Base-by-base conservation (phyloP, 805 yeast genomes). In the Barnettozyma sp. region DNA sequence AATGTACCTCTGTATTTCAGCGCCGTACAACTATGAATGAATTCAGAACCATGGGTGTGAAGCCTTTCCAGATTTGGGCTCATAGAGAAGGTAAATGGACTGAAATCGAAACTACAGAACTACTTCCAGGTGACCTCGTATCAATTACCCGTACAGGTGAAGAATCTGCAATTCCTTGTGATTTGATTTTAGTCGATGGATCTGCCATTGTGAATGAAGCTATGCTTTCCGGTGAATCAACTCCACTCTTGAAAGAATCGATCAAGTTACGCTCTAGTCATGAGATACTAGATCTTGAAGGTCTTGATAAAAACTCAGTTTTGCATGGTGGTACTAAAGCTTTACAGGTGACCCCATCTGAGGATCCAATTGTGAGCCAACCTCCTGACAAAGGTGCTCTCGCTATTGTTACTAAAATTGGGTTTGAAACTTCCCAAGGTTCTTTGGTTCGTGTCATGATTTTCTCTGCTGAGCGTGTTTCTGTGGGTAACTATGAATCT, bases 401-500 rank as follows among this genome's bases (percentile, higher is more conserved):
- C 33, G 97, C 97, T 6, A 62, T 82, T 38, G 97, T 88, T 34
- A 67, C 83, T 27, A 87, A 85, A 58, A 90, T 97, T 30, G 98
- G 98, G n/a, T 92, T 92, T 55, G 98, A 92, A 63, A 92, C 98
- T 26, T 80, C 95, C 26, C 98, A 92, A 66, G 98, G 98, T 52
- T 83, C 95, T 36, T 73, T 92, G 40, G 98, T 92, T 37, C 82
- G 98, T 63, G 92, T 90, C 50, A 92, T 90, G 98, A 85, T 92
- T 51, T 92, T 83, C 63, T 85, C 96, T 13, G 82, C 95, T 54
- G 98, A 92, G 62, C 81, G 96, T 59, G 92, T 92, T 44, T 84
- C 94, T 38, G 97, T 88, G 37, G 97, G 95, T 37, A 90, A 86
- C 62, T 82, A 77, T 56, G 98, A 92, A 64, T 92, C 97, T 1